These are phyloP conservation scores for Noccaea caerulescens DNA, from an alignment of 345 rosid species.

Conservation along the genomic window DNA sequence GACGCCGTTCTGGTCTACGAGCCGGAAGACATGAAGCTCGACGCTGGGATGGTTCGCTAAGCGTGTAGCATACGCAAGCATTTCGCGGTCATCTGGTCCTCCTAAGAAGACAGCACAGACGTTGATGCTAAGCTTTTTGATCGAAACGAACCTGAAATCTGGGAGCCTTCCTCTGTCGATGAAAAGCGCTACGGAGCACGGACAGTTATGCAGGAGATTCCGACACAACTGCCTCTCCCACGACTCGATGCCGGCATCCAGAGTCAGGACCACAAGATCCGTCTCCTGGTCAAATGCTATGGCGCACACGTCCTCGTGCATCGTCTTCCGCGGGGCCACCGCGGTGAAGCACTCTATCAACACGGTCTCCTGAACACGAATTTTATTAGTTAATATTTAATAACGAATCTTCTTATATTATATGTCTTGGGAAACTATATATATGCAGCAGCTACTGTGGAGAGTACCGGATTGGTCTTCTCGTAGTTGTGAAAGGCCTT, in stretches of 20 bases:
- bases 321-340: slow-evolving; percentile 44
- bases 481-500: slow-evolving; percentile 44
- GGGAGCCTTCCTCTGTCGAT: slow-evolving; percentile 45
- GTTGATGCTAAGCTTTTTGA: slow-evolving; percentile 26
- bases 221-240: slow-evolving; percentile 36
- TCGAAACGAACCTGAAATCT: slow-evolving; percentile 40
- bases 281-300: slow-evolving; percentile 46
- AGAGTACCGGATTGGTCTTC: slow-evolving; percentile 12
- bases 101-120: slow-evolving; percentile 49
- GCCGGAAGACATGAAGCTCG: slow-evolving; percentile 36
- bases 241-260: slow-evolving; percentile 28
- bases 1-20: slow-evolving; percentile 15
- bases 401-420: too few species aligned
- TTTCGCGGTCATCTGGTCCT: slow-evolving; percentile 58
- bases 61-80: slow-evolving; percentile 48
- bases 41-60: slow-evolving; percentile 40
- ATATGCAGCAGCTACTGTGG: too few species aligned
- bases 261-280: slow-evolving; percentile 45
- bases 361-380: slow-evolving; percentile 29
- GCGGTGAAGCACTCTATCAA: slow-evolving; percentile 50
- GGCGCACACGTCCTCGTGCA: slow-evolving; percentile 54
- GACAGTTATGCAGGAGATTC: slow-evolving; percentile 42
- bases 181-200: slow-evolving; percentile 47
- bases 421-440: too few species aligned
- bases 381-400: too few species aligned